Percentiles rank a stretch among this genome's conserved stretches.
Evolutionary conservation across 2,329 filamentous ascomycete species (phyloP).

Genomic region (Xylariaceae sp.): DNA sequence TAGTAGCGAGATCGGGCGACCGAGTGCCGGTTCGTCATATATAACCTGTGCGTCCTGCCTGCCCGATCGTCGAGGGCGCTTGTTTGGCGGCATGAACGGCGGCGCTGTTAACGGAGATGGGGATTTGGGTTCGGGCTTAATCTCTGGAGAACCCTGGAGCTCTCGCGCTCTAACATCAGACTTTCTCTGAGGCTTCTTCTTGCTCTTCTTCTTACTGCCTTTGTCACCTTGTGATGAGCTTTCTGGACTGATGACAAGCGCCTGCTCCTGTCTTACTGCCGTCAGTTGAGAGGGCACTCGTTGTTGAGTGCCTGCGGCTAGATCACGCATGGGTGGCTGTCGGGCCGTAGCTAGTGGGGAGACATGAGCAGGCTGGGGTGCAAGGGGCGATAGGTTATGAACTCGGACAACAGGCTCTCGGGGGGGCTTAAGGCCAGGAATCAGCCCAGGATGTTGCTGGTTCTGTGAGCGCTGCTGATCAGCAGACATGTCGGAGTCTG

Average conservation of each 20-base stretch:
- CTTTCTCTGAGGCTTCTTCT: conserved; percentile 44
- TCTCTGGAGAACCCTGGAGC: conserved; percentile 49
- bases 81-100: conserved; percentile 53
- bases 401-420: conserved; percentile 66
- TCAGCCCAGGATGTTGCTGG: conserved; percentile 36
- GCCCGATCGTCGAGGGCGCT: conserved; percentile 52
- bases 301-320: conserved; percentile 34
- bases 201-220: conserved; percentile 49
- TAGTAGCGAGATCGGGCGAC: conserved; percentile 37
- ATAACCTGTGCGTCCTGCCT: conserved; percentile 40
- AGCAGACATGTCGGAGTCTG: conserved; percentile 35
- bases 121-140: conserved; percentile 65
- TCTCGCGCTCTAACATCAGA: conserved; percentile 49
- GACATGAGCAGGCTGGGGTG: conserved; percentile 72
- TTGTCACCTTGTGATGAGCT: conserved; percentile 56
- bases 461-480: conserved; percentile 35
- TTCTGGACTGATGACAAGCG: conserved; percentile 54
- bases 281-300: conserved; percentile 53
- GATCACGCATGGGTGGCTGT: conserved; percentile 30
- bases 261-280: conserved; percentile 52
- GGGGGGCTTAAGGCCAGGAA: conserved; percentile 39
- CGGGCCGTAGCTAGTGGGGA: conserved; percentile 53
- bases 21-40: conserved; percentile 46
- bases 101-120: conserved; percentile 56
- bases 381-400: conserved; percentile 70